Evolutionary conservation across 305 asterid species (phyloP), one percentile per base, ranked within the genome.

Genomic region (Plantago coronopus): DNA sequence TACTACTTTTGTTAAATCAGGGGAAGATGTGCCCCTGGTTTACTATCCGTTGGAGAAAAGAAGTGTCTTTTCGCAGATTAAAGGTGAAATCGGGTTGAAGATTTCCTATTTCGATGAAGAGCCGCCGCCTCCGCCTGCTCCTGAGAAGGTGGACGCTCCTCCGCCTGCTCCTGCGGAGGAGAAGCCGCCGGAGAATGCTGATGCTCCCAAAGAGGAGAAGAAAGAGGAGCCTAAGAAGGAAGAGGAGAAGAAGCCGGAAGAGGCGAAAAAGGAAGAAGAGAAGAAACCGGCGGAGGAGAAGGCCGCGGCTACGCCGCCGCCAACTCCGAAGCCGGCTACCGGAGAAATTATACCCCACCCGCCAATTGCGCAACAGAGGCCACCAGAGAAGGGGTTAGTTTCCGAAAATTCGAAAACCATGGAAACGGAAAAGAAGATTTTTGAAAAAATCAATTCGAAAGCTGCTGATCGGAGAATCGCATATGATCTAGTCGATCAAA

Each of bases 11-110:
- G 80, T 74, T 0, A 75, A 78, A 67, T 58, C 74, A 19, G 90
- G 83, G 8, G 80, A 74, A 3, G 95, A 89, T 38, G 80, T 73
- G 71, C 63, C 84, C 10, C 64, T 85, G 88, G 81, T 90, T 34
- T 87, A 87, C 27, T 89, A 71, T 71, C 96, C 97, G 0, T 69
- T 90, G 78, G 97, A 87, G 79, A 90, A 90, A 55, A 68, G 97
- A 14, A 90, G 97, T 45, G 95, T 90, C 25, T 90, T 90, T 59
- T 87, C 96, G 4, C 96, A 87, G 79, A 84, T 90, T 68, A 90
- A 87, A 63, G 97, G 97, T 0, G 97, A 90, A 75, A 79, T 90
- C 13, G 95, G 96, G 18, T 67, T 90, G 56, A 90, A 83, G 62
- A 66, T 83, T 50, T 85, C 80, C 67, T 87, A 76, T 34, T 72